Evolutionary conservation across 176 grass and related monocot species (phyloP), one percentile per base, ranked within the genome.

Genomic region (Alopecurus myosuroides): DNA sequence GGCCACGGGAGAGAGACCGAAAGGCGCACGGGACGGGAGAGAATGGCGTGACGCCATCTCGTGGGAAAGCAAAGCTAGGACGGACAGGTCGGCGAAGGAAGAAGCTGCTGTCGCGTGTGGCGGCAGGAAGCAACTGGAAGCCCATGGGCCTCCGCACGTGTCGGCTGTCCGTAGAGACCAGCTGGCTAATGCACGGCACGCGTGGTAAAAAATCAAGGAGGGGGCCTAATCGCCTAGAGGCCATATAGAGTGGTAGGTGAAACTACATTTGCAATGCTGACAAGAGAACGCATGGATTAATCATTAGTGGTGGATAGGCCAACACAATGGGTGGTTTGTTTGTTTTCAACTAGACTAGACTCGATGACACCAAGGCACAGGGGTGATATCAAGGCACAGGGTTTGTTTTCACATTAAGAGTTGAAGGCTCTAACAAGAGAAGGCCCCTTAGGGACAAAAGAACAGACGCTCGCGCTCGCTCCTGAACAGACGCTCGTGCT

Each of bases 1-100:
- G n/a, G 9, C 10, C n/a, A n/a, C n/a, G n/a, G n/a, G n/a, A 26
- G 74, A 62, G 19, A 9, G n/a, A n/a, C 87, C 87, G 87, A 84
- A 84, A 80, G 87, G 3, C 0, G 63, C 63, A 68, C 64, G 31
- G 18, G 5, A 22, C 22, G 26, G 26, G 34, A 69, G 25, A 22
- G 18, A 28, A 34, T 56, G 28, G 66, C 22, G 6, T 58, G 70
- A 25, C 77, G 81, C 53, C 52, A 74, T 80, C 76, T 63, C 36
- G 13, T 49, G 64, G 4, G 57, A 51, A 50, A 75, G 70, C 2
- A 15, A 20, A 71, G 19, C 22, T 7, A 5, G 11, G 12, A 31
- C 11, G 11, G 12, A 31, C 11, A 31, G 23, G 31, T 23, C 12
- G 63, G 4, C 31, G 61, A 20, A 18, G 39, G 34, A 26, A 33